Evolutionary conservation across 495 filamentous ascomycete genomes (phyloP), one percentile per base, ranked within the genome.

Genomic region (Neurospora sp.): DNA sequence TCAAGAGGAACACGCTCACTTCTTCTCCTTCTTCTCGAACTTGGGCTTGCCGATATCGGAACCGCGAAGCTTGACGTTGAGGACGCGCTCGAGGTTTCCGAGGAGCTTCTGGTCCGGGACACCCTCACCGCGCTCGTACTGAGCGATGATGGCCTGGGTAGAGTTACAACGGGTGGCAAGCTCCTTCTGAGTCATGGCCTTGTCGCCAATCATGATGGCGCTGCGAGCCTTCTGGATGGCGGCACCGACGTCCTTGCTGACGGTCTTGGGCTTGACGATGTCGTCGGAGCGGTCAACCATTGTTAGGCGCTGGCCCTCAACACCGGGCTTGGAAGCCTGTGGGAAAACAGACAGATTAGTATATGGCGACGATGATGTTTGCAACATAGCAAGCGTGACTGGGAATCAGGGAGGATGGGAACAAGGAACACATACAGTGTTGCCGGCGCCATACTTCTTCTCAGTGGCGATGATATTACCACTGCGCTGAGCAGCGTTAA

Each of bases 271-370:
- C 85, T 97, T 97, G 82, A 98, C 89, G 84, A 98, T 97, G 81
- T 98, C 96, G 87, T 98, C 96, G 82, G 90, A 89, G 77, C 96
- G 96, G 88, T 98, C 96, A 81, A 99, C 94, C 87, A 98, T 99
- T 61, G 96, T 98, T 70, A 98, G 87, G 79, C 92, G 94, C 83
- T 99, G 96, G 78, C 96, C 96, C 86, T 98, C 95, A 74, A 87
- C 85, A 69, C 80, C 85, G 74, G 87, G 77, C 79, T 88, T 89
- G 72, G 84, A 84, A 72, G 86, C 82, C 89, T 92, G 75, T 72
- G 70, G 69, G 39, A 44, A 72, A 20, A 72, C 22, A 61, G 22
- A 61, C 12, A 65, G 76, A 72, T 71, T 35, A 69, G 69, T 20
- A 69, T 16, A 31, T 35, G 53, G 10, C 53, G 27, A 35, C 27